Conservation (phyloP, 139 green algal genomes). For the Chlamydomonas applanata region DNA sequence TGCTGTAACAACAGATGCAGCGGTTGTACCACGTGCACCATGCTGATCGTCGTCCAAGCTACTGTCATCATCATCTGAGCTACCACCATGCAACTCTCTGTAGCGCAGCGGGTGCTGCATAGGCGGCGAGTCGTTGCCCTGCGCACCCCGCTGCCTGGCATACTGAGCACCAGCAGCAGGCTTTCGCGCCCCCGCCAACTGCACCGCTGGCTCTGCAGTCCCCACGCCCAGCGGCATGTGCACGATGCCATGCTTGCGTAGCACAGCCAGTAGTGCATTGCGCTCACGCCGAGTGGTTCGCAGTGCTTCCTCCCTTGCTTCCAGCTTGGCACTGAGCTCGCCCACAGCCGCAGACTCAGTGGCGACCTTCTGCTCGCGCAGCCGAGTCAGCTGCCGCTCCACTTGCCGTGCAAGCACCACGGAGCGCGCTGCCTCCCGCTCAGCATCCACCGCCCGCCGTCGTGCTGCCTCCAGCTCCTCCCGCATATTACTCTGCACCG, state of each 20-base stretch:
- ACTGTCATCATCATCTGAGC: too few relatives aligned
- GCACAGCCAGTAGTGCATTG: constrained; percentile 11
- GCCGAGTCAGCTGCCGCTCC: constrained; percentile 9
- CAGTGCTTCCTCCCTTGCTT: constrained; percentile 8
- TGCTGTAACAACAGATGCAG: too few relatives aligned
- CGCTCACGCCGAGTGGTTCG: background rate
- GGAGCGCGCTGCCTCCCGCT: background rate
- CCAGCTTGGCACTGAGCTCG: background rate
- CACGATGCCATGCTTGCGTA: constrained; percentile 2
- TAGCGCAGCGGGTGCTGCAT: too few relatives aligned
- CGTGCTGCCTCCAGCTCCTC: background rate
- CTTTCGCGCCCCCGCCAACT: too few relatives aligned
- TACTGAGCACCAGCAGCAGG: too few relatives aligned
- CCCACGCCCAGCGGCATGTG: too few relatives aligned
- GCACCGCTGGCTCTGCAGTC: too few relatives aligned
- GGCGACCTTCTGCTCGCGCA: background rate
- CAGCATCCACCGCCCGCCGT: background rate
- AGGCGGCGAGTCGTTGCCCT: too few relatives aligned
- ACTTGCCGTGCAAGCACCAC: constrained; percentile 4
- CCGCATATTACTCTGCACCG: background rate
- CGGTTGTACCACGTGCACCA: too few relatives aligned
- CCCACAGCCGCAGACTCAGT: background rate
- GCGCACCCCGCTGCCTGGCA: too few relatives aligned
- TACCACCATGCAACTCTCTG: too few relatives aligned
- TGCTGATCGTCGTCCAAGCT: too few relatives aligned